Percentiles rank a stretch among this genome's conserved stretches.
These are phyloP conservation scores for Purshia tridentata DNA, from an alignment of 306 rosid genomes.

Conservation along the genomic window DNA sequence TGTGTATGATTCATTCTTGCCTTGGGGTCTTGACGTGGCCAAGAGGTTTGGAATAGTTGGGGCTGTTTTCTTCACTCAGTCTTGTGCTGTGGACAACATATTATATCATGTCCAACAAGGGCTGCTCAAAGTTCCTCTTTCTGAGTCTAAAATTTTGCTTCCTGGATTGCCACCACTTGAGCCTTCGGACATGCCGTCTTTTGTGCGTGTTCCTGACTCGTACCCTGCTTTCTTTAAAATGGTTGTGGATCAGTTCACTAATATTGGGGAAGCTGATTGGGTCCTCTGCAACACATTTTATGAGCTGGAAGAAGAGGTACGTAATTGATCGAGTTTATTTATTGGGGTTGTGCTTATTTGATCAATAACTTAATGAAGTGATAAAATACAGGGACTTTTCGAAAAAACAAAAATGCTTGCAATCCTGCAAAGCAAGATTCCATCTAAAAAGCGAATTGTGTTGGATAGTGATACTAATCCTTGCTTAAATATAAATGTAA, in stretches of 20 bases:
- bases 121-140: constrained; percentile 23
- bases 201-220: constrained; percentile 5
- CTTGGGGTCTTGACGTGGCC: constrained; percentile 48
- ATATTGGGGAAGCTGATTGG: constrained; percentile 42
- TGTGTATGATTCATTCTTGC: constrained; percentile 38
- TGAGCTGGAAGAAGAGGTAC: constrained; percentile 39
- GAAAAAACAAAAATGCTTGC: too few relatives aligned
- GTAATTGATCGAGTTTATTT: too few relatives aligned
- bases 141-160: constrained; percentile 17
- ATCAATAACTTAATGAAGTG: not conserved
- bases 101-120: constrained; percentile 30
- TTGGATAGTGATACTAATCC: not conserved
- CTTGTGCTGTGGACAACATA: constrained; percentile 26
- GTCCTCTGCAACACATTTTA: constrained; percentile 32
- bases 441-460: too few relatives aligned
- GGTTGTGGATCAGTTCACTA: constrained; percentile 32
- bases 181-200: constrained; percentile 39
- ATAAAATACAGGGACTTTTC: not conserved
- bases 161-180: constrained; percentile 28
- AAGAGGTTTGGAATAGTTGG: constrained; percentile 31
- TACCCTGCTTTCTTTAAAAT: constrained; percentile 4
- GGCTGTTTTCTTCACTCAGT: constrained; percentile 36
- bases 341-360: not conserved
- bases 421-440: too few relatives aligned
- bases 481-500: not conserved